Evolutionary conservation across 192 early-diverging fungal species (phyloP), one percentile per base, ranked within the genome.

Genomic region (Borealophlyctis nickersoniae): DNA sequence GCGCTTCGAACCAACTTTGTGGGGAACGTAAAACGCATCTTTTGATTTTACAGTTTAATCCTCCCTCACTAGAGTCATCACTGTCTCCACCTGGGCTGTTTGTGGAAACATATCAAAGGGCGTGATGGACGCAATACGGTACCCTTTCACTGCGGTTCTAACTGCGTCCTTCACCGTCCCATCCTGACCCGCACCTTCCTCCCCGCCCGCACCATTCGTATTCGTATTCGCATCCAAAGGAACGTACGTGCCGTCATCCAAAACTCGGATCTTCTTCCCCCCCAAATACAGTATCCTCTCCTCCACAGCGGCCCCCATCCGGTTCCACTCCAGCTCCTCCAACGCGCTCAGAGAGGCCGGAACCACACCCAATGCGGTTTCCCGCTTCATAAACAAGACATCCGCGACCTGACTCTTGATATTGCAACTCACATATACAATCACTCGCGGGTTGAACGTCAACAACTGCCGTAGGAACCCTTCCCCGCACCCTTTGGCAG

Each of bases 41-140:
- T n/a, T n/a, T n/a, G n/a, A n/a, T n/a, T n/a, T n/a, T n/a, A n/a
- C n/a, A n/a, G n/a, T n/a, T n/a, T n/a, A n/a, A 56, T 73, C 72
- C 34, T 64, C 60, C 9, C 88, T 79, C 2, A 86, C 82, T 31
- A 89, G 66, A 1, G 81, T 82, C 36, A 83, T 76, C 54, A 89
- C 84, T 58, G 78, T 85, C 62, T 89, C 88, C 23, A 82, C 79
- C n/a, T 85, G 80, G 49, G 73, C 74, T 23, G 88, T 87, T 65
- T 89, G 88, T 22, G 88, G 88, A 55, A 89, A 89, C 61, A 89
- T 78, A 63, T 89, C 88, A 51, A 89, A 87, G 5, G 86, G 86
- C 65, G 83, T 80, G 30, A 89, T 72, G 49, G 71, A 67, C 26
- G 73, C 73, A 0, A 89, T 76, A 31, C 73, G 70, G 61, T 89